Base-by-base conservation (phyloP, 164 flowering plant species). In the Piper betle region DNA sequence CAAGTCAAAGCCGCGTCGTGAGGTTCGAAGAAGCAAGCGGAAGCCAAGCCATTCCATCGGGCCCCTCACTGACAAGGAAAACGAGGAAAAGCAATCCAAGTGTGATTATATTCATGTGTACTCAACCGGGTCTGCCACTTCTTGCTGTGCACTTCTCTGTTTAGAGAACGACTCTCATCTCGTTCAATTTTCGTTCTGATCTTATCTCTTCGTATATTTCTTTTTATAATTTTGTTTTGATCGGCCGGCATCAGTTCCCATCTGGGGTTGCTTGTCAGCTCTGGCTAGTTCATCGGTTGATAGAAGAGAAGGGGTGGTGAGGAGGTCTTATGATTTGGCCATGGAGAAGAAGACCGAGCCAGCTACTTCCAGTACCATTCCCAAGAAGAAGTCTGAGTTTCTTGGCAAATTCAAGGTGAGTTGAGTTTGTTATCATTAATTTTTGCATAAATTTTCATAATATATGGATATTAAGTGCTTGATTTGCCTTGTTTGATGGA, bases 351-450 rank as follows among this genome's bases (percentile, higher is more conserved):
- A 66, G 46, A 56, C 64, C 4, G 59, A 48, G 16, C 61, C 64
- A 10, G 15, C 70, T 17, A 18, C 39, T 54, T 66, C 70, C 12
- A n/a, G n/a, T n/a, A 18, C 65, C 37, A 56, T 33, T 63, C 43
- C 60, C 57, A 53, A 53, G 53, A 71, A 25, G 64, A 71, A 42
- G 48, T 59, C 58, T 37, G 68, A 67, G 41, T 68, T 71, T 59
- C 33, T 67, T 25, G 67, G 19, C 62, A 71, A 50, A 67, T 67
- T 71, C 65, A 71, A 67, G n/a, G 74, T 71, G 67, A 65, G 20
- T 13, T 1, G 41, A n/a, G 46, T n/a, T 11, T 37, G 42, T 6
- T 4, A 25, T 15, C 41, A 12, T 13, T 10, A 25, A 20, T 42
- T 8, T 60, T 57, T 59, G 18, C 42, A 7, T 4, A 18, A 18